Evolutionary conservation across 768 basidiomycete genomes (phyloP).

Genomic region (Lepiota brunneoincarnata): DNA sequence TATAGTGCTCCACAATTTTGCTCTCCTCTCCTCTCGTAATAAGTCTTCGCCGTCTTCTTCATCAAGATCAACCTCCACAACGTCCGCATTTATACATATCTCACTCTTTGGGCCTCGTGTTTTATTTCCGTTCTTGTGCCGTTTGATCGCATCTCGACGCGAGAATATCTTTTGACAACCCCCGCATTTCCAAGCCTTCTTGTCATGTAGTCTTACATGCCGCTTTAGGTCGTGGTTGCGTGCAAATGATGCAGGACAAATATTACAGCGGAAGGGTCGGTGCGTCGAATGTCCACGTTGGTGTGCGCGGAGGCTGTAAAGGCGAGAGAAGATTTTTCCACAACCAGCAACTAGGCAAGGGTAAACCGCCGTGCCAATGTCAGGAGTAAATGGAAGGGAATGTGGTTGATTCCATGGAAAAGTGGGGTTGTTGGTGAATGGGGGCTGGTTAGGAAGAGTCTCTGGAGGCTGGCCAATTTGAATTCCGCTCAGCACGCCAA

Average conservation of each 20-base stretch:
- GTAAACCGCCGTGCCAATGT: slow-evolving; percentile 76
- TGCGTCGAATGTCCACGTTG: slow-evolving; percentile 63
- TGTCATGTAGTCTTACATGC: slow-evolving; percentile 70
- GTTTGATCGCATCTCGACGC: slow-evolving; percentile 74
- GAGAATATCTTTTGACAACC: slow-evolving; percentile 77
- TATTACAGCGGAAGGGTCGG: slow-evolving; percentile 61
- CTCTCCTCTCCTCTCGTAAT: slow-evolving; percentile 56
- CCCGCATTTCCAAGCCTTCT: slow-evolving; percentile 69
- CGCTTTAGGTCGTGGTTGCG: slow-evolving; percentile 80
- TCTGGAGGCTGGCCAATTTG: slow-evolving; percentile 55
- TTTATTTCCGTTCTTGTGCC: slow-evolving; percentile 65
- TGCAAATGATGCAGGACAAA: slow-evolving; percentile 73
- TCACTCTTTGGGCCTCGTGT: slow-evolving; percentile 48
- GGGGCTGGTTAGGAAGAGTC: slow-evolving; percentile 27
- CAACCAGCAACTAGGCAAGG: slow-evolving; percentile 71
- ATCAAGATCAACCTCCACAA: slow-evolving; percentile 57
- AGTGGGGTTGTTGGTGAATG: slow-evolving; percentile 25
- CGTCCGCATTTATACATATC: slow-evolving; percentile 53
- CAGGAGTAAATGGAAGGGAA: slow-evolving; percentile 28
- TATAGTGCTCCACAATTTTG: slow-evolving; percentile 57
- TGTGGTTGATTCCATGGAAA: slow-evolving; percentile 34
- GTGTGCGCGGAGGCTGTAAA: slow-evolving; percentile 70
- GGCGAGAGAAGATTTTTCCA: slow-evolving; percentile 64
- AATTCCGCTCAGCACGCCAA: slow-evolving; percentile 77
- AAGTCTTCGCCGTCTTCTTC: slow-evolving; percentile 40